phyloP scores from a whole-genome alignment of 208 protist species.

The Acanthamoeba rhysodes region DNA sequence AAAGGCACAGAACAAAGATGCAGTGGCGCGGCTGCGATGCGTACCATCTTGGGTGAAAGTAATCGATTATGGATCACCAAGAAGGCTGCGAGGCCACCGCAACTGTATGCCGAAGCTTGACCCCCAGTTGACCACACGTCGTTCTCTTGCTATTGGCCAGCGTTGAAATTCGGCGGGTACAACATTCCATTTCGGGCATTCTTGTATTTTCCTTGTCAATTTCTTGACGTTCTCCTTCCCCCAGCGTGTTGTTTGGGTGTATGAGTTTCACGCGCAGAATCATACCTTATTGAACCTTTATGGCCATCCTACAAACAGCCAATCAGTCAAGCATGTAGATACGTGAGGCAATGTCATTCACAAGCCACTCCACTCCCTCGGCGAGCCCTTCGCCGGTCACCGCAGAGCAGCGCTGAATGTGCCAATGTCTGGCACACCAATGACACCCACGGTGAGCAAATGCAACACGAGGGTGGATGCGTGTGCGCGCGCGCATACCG shows the following conservation, averaged over 20 bases:
- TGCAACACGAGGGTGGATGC: too few species aligned
- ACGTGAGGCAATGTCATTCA: conserved; percentile 96
- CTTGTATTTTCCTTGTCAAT: not conserved
- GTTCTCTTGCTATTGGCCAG: not conserved
- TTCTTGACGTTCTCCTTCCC: too few species aligned
- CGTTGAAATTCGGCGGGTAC: not conserved
- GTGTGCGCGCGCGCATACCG: too few species aligned
- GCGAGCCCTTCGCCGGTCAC: conserved; percentile 96
- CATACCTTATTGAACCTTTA: too few species aligned
- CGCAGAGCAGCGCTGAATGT: conserved; percentile 97
- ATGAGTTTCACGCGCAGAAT: too few species aligned
- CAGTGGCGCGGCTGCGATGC: not conserved
- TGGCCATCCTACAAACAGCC: too few species aligned
- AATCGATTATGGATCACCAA: not conserved
- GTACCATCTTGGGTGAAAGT: not conserved
- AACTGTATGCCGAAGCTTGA: not conserved
- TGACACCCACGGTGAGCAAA: not conserved
- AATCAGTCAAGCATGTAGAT: conserved; percentile 84
- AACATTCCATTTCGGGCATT: not conserved
- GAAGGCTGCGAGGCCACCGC: not conserved
- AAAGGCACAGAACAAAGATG: not conserved
- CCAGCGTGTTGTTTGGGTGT: not conserved
- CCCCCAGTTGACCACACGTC: conserved; percentile 20
- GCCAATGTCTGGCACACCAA: conserved; percentile 92
- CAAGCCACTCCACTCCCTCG: conserved; percentile 99